These are phyloP conservation scores for Mucor sp. DNA, from an alignment of 371 early-diverging fungal species.

Conservation along the genomic window DNA sequence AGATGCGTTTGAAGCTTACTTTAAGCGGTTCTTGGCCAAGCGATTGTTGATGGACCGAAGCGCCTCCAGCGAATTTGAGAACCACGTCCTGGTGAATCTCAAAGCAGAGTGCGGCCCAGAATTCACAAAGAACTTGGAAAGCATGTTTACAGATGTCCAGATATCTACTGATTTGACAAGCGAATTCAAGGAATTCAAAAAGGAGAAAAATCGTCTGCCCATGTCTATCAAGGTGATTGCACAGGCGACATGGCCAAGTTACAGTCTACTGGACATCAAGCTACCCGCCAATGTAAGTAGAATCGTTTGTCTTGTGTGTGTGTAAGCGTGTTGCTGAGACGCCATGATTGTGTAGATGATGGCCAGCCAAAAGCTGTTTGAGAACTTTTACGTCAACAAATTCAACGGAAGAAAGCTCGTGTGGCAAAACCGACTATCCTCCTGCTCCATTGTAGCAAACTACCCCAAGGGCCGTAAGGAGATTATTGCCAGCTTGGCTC, in stretches of 20 bases:
- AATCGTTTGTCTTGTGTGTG: background rate
- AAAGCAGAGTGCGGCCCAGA: constrained; percentile 87
- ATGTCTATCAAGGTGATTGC: constrained; percentile 83
- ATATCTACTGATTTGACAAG: constrained; percentile 70
- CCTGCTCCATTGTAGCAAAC: constrained; percentile 68
- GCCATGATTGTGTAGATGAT: constrained; percentile 65
- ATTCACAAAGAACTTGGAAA: constrained; percentile 89
- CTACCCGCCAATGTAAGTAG: constrained; percentile 71
- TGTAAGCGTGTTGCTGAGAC: too few species aligned
- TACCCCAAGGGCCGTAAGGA: constrained; percentile 68
- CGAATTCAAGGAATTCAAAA: constrained; percentile 40
- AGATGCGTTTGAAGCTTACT: constrained; percentile 95
- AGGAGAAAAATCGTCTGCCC: constrained; percentile 54
- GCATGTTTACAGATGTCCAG: constrained; percentile 92
- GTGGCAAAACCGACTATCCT: constrained; percentile 86
- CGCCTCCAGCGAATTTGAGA: constrained; percentile 82
- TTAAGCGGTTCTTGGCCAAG: constrained; percentile 88
- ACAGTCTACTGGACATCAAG: constrained; percentile 63
- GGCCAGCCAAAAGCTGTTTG: constrained; percentile 65
- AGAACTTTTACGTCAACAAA: constrained; percentile 72
- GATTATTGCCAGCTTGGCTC: constrained; percentile 72
- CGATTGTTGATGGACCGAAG: constrained; percentile 80
- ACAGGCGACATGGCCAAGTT: constrained; percentile 89
- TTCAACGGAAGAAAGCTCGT: constrained; percentile 80
- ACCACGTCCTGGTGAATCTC: constrained; percentile 79